Evolutionary conservation across 495 filamentous ascomycete genomes (phyloP), one percentile per base, ranked within the genome.

Genomic region (Aspergillus indologenus): DNA sequence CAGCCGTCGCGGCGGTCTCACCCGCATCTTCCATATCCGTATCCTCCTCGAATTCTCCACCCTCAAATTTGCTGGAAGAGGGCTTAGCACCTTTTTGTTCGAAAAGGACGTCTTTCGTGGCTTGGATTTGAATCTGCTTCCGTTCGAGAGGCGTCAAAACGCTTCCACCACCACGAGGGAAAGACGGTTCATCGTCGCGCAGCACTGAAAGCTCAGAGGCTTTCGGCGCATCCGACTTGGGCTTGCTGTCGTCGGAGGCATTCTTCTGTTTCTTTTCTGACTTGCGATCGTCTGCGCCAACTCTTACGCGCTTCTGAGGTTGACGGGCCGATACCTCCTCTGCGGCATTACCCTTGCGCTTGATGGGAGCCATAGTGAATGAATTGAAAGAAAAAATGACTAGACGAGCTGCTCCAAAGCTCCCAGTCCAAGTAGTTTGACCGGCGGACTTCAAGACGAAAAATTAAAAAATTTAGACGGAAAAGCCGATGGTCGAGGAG

Each of bases 111-210:
- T 98, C 94, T 66, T 87, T 85, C 62, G 85, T 92, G 26, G 94
- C 94, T 72, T 98, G 88, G 59, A 94, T 90, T 65, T 94, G 89
- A 64, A 98, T 96, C 72, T 98, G 90, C 76, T 96, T 96, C 63
- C 94, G 86, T 70, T 98, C 94, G 53, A 98, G 80, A 22, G 94
- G 92, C 8, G 94, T 96, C 72, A 98, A 76, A 47, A 95, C 81
- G 69, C 90, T 94, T 15, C 82, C 94, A 56, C 94, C 95, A 54
- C 94, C 94, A 78, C 94, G 85, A 68, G 95, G 94, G 68, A 98
- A 98, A 24, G 92, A 75, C 4, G 84, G 83, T 64, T 96, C 94
- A 52, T 97, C 93, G 59, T 90, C 86, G 64, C 85, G 86, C 51
- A 87, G 64, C 15, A 83, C 65, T 23, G 82, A 81, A 49, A 79